Base-by-base conservation (phyloP, 1,284 basidiomycete species). In the Amylostereum areolatum region DNA sequence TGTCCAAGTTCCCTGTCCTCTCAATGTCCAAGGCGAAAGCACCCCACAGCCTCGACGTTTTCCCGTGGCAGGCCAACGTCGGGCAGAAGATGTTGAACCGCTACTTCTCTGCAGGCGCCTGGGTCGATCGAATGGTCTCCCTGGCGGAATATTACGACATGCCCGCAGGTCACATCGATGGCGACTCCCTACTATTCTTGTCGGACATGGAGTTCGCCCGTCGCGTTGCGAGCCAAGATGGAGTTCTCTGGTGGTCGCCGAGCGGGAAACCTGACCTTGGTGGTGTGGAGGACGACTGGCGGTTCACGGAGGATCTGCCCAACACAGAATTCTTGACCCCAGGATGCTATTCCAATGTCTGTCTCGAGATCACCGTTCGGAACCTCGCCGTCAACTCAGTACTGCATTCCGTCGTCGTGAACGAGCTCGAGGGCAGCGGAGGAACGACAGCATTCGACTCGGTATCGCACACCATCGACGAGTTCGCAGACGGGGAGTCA, bases 221-320 rank as follows among this genome's bases (percentile, higher is more conserved):
- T 4, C 81, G 90, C 25, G 71, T 99, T 42, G 73, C 84, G 46
- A 83, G 85, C 49, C 90, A 97, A 55, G 97, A 99, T 62, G 85
- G 92, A 65, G 74, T 98, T 2, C 73, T 99, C 1, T 99, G 97
- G 97, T 99, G 97, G 97, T 96, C 96, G 3, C 78, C 87, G 1
- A 81, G 85, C 3, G 83, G 89, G 33, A 78, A 79, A n/a, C 95
- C 97, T 3, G 97, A 99, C 67, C 76, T 99, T 0, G 97, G 97
- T 39, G 97, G 97, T 2, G 79, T 87, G 44, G 94, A 99, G 63
- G 83, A 92, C 45, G 97, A 99, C 64, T 77, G 79, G 39, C 78
- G 89, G 45, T 80, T 81, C 1, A 71, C 76, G 3, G 92, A 94
- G 54, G 91, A 92, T 45, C 70, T 93, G n/a, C 80, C 83, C 4